A percentile compares a stretch with the other conserved stretches of the same genome.
phyloP scores from a whole-genome alignment of 305 asterid genomes.

The Solanum hybrid region DNA sequence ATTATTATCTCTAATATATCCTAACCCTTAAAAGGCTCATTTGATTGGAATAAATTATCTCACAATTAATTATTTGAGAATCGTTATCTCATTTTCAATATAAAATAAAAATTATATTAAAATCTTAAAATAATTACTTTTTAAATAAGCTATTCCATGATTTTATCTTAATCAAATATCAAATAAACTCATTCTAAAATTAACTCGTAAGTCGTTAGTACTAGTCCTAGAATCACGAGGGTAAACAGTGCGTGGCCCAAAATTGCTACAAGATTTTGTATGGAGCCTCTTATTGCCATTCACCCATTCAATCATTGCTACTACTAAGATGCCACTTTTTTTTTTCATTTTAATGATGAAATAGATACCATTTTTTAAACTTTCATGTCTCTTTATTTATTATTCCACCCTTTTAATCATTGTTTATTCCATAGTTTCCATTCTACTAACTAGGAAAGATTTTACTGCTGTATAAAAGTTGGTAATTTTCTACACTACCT shows the following conservation, averaged over 20 bases:
- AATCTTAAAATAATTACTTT: too few species aligned
- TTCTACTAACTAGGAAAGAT: background rate
- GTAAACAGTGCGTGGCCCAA: background rate
- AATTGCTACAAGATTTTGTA: background rate
- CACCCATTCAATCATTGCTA: slow-evolving; percentile 2
- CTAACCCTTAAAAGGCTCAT: background rate
- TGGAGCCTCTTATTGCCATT: background rate
- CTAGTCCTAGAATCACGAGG: background rate
- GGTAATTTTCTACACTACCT: background rate
- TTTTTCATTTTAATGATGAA: background rate
- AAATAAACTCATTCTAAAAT: background rate
- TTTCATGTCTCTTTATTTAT: background rate
- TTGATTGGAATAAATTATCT: background rate
- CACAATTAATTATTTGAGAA: background rate
- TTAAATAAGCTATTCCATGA: background rate
- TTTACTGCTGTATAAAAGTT: background rate
- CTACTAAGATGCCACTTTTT: background rate
- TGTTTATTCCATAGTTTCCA: background rate
- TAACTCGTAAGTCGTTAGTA: background rate
- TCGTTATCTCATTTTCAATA: background rate
- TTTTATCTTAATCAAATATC: background rate
- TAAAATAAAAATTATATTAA: too few species aligned
- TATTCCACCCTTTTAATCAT: background rate
- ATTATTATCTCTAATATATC: background rate
- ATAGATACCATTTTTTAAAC: background rate